phyloP scores from a whole-genome alignment of 73 alveolate species.

The Tetrahymena malaccensis region DNA sequence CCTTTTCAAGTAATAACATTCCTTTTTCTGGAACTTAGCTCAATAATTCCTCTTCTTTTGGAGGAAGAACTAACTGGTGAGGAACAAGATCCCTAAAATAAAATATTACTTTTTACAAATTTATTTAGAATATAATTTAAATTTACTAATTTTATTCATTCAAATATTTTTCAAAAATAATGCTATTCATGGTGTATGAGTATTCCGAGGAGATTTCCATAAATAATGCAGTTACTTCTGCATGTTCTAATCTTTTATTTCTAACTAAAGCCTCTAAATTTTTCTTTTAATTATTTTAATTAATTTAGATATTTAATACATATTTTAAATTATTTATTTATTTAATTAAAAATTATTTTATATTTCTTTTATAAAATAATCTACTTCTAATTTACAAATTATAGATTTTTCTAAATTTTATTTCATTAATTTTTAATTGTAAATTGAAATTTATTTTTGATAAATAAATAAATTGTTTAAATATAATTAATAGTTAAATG shows the following conservation, averaged over 20 bases:
- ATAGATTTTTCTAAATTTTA: too few relatives aligned
- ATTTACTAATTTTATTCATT: not conserved
- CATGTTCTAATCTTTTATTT: conserved; percentile 12
- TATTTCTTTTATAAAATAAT: too few relatives aligned
- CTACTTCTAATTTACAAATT: too few relatives aligned
- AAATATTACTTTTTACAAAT: not conserved
- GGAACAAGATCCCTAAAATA: conserved; percentile 25
- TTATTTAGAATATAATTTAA: not conserved
- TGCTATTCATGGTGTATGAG: conserved; percentile 9
- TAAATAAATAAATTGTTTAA: too few relatives aligned
- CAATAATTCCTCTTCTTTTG: not conserved
- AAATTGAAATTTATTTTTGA: too few relatives aligned
- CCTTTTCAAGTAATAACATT: conserved; percentile 12
- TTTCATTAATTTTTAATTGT: too few relatives aligned
- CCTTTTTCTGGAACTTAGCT: conserved; percentile 15
- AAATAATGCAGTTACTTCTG: conserved; percentile 22
- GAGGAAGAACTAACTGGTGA: conserved; percentile 9
- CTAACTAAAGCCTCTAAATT: conserved; percentile 5
- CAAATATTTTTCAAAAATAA: conserved; percentile 8
- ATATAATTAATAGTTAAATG: too few relatives aligned
- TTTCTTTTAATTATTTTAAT: not conserved
- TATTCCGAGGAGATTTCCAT: conserved; percentile 32
- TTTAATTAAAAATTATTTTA: too few relatives aligned
- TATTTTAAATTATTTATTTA: not conserved
- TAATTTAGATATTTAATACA: not conserved